A percentile compares a stretch with the other conserved stretches of the same genome.
phyloP scores from a whole-genome alignment of 352 stramenopile species.

The Pythium phragmitis region DNA sequence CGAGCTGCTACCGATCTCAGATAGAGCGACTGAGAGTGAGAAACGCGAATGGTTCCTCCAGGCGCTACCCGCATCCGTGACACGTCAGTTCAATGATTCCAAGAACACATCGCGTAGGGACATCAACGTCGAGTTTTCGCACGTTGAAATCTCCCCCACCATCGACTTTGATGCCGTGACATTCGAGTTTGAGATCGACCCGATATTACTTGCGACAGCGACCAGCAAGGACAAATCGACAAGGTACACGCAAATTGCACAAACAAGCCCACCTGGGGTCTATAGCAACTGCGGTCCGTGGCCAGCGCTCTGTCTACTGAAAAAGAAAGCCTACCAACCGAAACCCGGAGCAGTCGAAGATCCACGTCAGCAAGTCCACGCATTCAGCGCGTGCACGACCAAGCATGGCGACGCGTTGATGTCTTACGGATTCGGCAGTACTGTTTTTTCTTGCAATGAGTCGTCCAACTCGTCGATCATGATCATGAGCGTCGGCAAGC shows the following conservation, averaged over 20 bases:
- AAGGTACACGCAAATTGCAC: constrained; percentile 9
- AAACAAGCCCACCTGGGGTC: neutral
- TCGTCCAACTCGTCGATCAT: neutral
- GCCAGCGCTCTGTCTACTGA: neutral
- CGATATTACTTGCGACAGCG: constrained; percentile 4
- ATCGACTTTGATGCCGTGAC: constrained; percentile 27
- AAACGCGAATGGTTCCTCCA: constrained; percentile 1
- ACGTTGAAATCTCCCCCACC: constrained; percentile 1
- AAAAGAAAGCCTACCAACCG: neutral
- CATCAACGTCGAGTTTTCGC: constrained; percentile 10
- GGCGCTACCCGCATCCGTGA: neutral
- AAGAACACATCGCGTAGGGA: neutral
- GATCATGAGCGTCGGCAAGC: constrained; percentile 15
- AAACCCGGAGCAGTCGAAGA: too few species aligned
- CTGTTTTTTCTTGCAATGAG: neutral
- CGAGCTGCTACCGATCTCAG: neutral
- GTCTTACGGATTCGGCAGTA: neutral
- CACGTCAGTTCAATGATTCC: constrained; percentile 3
- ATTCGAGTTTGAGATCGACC: constrained; percentile 19
- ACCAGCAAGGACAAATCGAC: neutral
- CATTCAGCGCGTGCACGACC: too few species aligned
- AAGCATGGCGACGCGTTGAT: too few species aligned
- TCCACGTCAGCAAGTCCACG: too few species aligned
- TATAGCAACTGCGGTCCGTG: constrained; percentile 5
- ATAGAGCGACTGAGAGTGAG: neutral